These are phyloP conservation scores for Quercus rubra DNA, from an alignment of 306 rosid species.

Conservation along the genomic window DNA sequence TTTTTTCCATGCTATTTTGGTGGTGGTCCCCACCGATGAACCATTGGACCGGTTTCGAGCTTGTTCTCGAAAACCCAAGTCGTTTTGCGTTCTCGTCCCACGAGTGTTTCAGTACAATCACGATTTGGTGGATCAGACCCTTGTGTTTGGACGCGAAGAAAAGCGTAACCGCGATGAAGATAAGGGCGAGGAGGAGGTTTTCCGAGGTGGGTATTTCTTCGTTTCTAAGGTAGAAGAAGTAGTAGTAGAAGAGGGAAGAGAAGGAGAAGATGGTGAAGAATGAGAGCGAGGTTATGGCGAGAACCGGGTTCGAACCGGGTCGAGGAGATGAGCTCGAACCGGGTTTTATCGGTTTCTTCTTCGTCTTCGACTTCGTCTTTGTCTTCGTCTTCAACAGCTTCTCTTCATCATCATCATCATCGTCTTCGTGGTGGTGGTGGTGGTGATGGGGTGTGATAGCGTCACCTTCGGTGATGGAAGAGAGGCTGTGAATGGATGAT, in stretches of 20 bases:
- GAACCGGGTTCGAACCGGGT: constrained; percentile 34
- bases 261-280: constrained; percentile 40
- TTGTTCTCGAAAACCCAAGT: constrained; percentile 39
- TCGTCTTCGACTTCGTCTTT: constrained; percentile 42
- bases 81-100: constrained; percentile 56
- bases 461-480: constrained; percentile 63
- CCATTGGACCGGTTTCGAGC: constrained; percentile 78
- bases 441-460: constrained; percentile 19
- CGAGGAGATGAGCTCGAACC: constrained; percentile 36
- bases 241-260: constrained; percentile 36
- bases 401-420: constrained; percentile 24
- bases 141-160: constrained; percentile 69
- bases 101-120: constrained; percentile 48
- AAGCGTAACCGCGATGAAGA: constrained; percentile 75
- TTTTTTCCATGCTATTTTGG: not conserved
- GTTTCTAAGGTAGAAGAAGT: constrained; percentile 48
- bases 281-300: constrained; percentile 32
- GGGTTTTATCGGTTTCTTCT: constrained; percentile 24
- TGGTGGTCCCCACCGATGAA: constrained; percentile 61
- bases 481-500: constrained; percentile 84
- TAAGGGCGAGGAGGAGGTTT: constrained; percentile 62
- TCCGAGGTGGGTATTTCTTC: constrained; percentile 71
- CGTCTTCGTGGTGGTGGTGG: no score
- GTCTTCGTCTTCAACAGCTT: constrained; percentile 7
- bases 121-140: constrained; percentile 43